Conservation (phyloP, 805 yeast species). For the Kodamaea hsintzibuensis region DNA sequence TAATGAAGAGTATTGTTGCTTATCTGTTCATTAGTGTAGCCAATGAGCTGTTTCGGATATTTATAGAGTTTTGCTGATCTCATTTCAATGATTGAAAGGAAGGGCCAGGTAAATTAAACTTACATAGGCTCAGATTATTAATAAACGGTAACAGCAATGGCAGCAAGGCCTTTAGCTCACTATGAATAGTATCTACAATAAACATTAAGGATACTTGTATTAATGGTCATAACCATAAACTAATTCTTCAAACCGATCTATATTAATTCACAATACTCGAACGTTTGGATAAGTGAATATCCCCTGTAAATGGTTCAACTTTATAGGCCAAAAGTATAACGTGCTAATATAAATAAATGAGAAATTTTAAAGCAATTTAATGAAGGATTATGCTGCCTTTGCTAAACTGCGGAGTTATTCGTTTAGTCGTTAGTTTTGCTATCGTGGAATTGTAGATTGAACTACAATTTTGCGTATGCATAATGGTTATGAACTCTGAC, state of each 20-base stretch:
- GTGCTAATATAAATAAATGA: not conserved
- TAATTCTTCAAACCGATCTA: too few species aligned
- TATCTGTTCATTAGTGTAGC: not conserved
- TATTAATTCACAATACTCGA: too few species aligned
- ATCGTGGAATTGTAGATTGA: not conserved
- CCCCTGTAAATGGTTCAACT: not conserved
- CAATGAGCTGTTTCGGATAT: not conserved
- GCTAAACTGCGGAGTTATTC: not conserved
- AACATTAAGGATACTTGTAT: too few species aligned
- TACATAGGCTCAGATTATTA: too few species aligned
- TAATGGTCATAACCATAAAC: too few species aligned
- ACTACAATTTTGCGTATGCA: not conserved
- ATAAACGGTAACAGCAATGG: too few species aligned
- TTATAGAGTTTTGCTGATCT: too few species aligned
- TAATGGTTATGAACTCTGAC: not conserved
- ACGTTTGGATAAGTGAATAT: too few species aligned
- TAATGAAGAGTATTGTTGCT: not conserved
- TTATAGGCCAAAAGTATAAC: not conserved
- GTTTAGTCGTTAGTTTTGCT: not conserved
- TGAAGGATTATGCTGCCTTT: not conserved
- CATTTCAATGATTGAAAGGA: too few species aligned
- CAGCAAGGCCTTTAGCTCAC: too few species aligned
- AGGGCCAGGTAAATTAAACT: too few species aligned
- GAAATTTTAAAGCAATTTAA: not conserved
- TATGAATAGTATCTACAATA: too few species aligned